phyloP scores from a whole-genome alignment of 1,139 yeast species.

The Yarrowia galli region DNA sequence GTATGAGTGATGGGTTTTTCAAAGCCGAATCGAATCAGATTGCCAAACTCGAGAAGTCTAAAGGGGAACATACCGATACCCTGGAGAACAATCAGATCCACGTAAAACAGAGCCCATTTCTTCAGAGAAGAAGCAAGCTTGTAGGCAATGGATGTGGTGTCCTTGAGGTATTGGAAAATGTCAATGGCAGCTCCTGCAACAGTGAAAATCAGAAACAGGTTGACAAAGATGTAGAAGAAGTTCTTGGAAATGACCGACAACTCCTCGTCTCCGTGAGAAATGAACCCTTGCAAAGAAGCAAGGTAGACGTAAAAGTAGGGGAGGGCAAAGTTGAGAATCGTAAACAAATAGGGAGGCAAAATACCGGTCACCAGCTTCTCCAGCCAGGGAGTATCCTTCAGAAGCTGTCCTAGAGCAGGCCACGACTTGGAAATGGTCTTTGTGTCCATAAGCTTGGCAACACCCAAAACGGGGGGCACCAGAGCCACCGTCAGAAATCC shows the following conservation, averaged over 20 bases:
- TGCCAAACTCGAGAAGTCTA: conserved; percentile 72
- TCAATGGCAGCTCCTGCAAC: conserved; percentile 77
- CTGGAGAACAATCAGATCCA: conserved; percentile 80
- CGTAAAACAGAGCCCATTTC: conserved; percentile 77
- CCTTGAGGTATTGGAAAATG: conserved; percentile 71
- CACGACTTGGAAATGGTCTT: conserved; percentile 72
- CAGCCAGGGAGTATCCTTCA: conserved; percentile 64
- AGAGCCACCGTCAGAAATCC: conserved; percentile 69
- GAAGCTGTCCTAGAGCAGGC: conserved; percentile 73
- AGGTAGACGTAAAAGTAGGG: conserved; percentile 80
- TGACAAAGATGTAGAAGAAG: conserved; percentile 83
- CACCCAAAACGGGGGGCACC: conserved; percentile 74
- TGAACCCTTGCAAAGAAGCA: conserved; percentile 73
- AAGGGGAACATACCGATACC: conserved; percentile 88
- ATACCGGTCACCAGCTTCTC: conserved; percentile 77
- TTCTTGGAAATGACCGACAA: conserved; percentile 79
- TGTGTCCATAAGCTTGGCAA: conserved; percentile 74
- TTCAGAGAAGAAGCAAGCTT: conserved; percentile 75
- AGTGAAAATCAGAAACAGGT: conserved; percentile 82
- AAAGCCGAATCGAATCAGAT: conserved; percentile 65
- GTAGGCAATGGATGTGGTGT: conserved; percentile 80
- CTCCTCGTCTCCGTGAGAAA: conserved; percentile 83
- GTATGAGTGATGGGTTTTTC: conserved; percentile 65
- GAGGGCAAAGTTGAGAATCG: conserved; percentile 71
- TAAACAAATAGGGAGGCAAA: conserved; percentile 76